These are phyloP conservation scores for Xylaria flabelliformis DNA, from an alignment of 495 filamentous ascomycete genomes.

Conservation along the genomic window DNA sequence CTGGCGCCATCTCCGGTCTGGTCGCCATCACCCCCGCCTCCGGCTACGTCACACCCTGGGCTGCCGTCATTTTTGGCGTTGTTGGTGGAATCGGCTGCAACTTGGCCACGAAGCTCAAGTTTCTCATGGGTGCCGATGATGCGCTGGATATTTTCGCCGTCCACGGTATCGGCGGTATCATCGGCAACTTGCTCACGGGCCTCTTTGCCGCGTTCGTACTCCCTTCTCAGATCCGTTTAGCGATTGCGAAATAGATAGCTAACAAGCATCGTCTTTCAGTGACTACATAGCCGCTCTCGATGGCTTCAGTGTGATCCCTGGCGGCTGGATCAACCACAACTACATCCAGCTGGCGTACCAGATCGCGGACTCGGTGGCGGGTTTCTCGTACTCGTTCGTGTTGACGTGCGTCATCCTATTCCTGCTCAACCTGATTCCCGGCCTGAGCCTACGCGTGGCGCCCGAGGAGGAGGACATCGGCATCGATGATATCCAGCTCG, in stretches of 20 bases:
- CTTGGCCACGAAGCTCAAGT: slow-evolving; percentile 92
- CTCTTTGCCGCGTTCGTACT: slow-evolving; percentile 76
- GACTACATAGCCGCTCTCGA: slow-evolving; percentile 82
- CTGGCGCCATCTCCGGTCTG: slow-evolving; percentile 86
- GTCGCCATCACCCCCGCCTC: slow-evolving; percentile 92
- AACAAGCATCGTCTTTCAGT: slow-evolving; percentile 43
- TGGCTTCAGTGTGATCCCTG: slow-evolving; percentile 64
- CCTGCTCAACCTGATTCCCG: slow-evolving; percentile 77
- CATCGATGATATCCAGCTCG: slow-evolving; percentile 82
- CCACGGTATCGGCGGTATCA: slow-evolving; percentile 76
- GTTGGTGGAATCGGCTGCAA: slow-evolving; percentile 88
- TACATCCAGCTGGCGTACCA: slow-evolving; percentile 80
- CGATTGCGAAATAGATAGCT: background rate
- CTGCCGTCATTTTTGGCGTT: slow-evolving; percentile 82
- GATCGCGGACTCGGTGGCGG: slow-evolving; percentile 74
- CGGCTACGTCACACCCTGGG: slow-evolving; percentile 89
- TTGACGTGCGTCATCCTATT: slow-evolving; percentile 79
- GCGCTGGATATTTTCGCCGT: slow-evolving; percentile 83
- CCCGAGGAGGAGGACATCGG: slow-evolving; percentile 79
- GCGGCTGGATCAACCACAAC: slow-evolving; percentile 79
- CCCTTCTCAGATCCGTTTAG: background rate
- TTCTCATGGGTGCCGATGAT: slow-evolving; percentile 75
- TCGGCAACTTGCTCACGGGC: slow-evolving; percentile 78
- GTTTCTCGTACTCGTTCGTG: slow-evolving; percentile 78
- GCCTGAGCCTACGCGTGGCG: slow-evolving; percentile 71